Base-by-base conservation (phyloP, 192 early-diverging fungal species). In the Coemansia sp. region DNA sequence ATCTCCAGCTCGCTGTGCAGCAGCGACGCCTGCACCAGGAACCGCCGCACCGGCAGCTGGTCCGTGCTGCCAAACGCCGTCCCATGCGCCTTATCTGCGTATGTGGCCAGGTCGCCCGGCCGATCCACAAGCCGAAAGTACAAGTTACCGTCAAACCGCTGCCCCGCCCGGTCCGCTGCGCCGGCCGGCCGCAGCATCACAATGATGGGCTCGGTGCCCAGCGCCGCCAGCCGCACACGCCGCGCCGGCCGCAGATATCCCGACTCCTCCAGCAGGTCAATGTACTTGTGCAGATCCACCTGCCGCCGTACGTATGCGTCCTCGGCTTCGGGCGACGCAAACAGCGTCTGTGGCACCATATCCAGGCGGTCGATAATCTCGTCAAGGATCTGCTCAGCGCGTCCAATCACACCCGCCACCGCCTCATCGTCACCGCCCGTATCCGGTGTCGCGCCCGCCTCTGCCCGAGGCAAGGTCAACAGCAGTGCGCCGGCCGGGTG, bases 1-100 rank as follows among this genome's bases (percentile, higher is more conserved):
- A 99, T 69, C 32, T 94, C 93, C 82, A 99, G 91, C 32, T 89
- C 78, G 5, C 92, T 88, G 21, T 87, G 78, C 53, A 86, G 90
- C 19, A 97, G 79, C 4, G 89, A 84, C 8, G 88, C 85, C 34
- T 92, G 85, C 1, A 99, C 78, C 67, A 99, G 81, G 25, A 99
- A 81, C 67, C 97, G 91, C 2, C 96, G 86, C 21, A 94, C 79
- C 9, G 96, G 94, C 20, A 79, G 53, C 52, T 64, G 74, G 25
- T 75, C 59, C 22, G 53, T 62, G 38, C 32, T 48, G 23, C 41
- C 31, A 62, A 68, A 46, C 34, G 49, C 46, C 9, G 57, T 55
- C 12, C 75, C 62, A 15, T 79, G 78, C 1, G 81, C 62, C 21
- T 79, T 81, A 28, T 90, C 58, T 8, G 93, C 69, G 30, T 71